Evolutionary conservation across 1,284 basidiomycete species (phyloP).

Genomic region (Ustilago hordei): DNA sequence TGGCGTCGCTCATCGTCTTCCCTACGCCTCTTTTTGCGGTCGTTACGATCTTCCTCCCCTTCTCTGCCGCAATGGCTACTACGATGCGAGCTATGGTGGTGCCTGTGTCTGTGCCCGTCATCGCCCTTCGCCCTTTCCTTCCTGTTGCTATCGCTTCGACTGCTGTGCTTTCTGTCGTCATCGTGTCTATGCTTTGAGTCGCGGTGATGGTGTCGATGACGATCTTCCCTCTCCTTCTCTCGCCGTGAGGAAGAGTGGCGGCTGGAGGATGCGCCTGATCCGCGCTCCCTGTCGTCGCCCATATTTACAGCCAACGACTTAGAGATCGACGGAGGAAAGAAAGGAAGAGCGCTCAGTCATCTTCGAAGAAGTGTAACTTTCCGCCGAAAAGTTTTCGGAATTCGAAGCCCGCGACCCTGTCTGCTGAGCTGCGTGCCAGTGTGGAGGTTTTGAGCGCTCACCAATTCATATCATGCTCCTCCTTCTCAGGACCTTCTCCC

Average conservation of each 20-base stretch:
- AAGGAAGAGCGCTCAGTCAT: background rate
- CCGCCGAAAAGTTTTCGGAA: constrained; percentile 9
- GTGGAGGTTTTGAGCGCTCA: constrained; percentile 15
- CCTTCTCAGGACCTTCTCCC: no score
- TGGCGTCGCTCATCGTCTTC: constrained; percentile 20
- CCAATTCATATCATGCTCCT: background rate
- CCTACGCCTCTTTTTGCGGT: constrained; percentile 71
- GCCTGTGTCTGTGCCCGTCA: constrained; percentile 14
- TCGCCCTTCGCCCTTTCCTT: constrained; percentile 10
- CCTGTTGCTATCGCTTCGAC: constrained; percentile 8
- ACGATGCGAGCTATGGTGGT: constrained; percentile 13
- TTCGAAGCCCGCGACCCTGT: background rate
- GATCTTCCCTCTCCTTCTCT: constrained; percentile 20
- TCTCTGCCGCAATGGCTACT: constrained; percentile 24
- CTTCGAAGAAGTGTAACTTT: background rate
- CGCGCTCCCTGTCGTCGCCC: constrained; percentile 1
- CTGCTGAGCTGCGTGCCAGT: background rate
- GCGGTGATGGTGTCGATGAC: constrained; percentile 17
- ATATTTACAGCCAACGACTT: background rate
- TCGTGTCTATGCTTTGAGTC: constrained; percentile 16
- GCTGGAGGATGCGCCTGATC: constrained; percentile 4
- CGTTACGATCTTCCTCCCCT: constrained; percentile 7
- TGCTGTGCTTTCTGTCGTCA: constrained; percentile 13
- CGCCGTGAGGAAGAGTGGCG: constrained; percentile 1
- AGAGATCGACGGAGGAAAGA: background rate